These are phyloP conservation scores for Kodamaea laetipori DNA, from an alignment of 805 yeast genomes.

Conservation along the genomic window DNA sequence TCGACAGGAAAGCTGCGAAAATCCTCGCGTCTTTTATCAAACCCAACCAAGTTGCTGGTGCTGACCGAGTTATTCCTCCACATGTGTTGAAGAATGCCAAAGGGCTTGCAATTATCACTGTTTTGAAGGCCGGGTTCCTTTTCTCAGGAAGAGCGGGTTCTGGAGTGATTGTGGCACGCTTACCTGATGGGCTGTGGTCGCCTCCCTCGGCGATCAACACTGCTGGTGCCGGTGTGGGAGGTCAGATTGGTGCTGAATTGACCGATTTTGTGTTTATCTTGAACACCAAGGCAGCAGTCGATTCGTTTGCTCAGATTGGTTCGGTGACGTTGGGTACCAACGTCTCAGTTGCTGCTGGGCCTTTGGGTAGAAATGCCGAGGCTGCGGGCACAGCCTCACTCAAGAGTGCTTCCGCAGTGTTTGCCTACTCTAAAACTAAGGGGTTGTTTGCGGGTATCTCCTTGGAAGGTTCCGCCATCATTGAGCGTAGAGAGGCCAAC, in stretches of 20 bases:
- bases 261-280: slow-evolving; percentile 95
- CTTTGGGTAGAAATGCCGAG: slow-evolving; percentile 95
- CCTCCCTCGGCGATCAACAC: slow-evolving; percentile 95
- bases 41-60: slow-evolving; percentile 91
- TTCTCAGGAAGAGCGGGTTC: slow-evolving; percentile 98
- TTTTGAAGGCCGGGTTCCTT: slow-evolving; percentile 93
- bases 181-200: slow-evolving; percentile 96
- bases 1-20: slow-evolving; percentile 82
- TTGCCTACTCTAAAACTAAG: slow-evolving; percentile 91
- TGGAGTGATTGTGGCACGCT: slow-evolving; percentile 89
- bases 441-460: slow-evolving; percentile 98
- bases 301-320: slow-evolving; percentile 90
- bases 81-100: slow-evolving; percentile 83
- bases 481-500: slow-evolving; percentile 98
- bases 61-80: slow-evolving; percentile 88
- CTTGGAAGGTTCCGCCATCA: slow-evolving; percentile 90
- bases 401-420: slow-evolving; percentile 84
- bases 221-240: slow-evolving; percentile 99
- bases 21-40: slow-evolving; percentile 85
- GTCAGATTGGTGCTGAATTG: slow-evolving; percentile 93
- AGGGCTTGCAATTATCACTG: slow-evolving; percentile 90
- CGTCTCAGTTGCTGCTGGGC: slow-evolving; percentile 95
- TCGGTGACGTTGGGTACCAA: slow-evolving; percentile 95
- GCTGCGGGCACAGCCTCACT: slow-evolving; percentile 94
- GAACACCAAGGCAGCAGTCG: slow-evolving; percentile 85